phyloP scores from a whole-genome alignment of 352 stramenopile genomes.

The Phytophthora aleatoria region DNA sequence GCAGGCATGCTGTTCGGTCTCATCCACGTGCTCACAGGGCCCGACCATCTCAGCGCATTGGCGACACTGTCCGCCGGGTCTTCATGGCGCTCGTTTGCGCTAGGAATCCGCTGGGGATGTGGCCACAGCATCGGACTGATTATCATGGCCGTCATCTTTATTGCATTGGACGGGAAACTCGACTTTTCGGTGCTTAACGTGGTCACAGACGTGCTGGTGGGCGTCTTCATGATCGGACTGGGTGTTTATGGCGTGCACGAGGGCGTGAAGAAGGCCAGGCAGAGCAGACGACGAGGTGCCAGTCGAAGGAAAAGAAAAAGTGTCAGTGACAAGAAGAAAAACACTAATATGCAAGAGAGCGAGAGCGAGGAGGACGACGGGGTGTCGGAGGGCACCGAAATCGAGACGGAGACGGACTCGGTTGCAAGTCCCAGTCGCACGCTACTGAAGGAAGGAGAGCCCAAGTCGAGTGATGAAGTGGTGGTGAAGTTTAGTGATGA shows the following conservation, averaged over 20 bases:
- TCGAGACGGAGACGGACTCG: slow-evolving; percentile 44
- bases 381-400: slow-evolving; percentile 40
- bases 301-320: slow-evolving; percentile 31
- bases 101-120: slow-evolving; percentile 90
- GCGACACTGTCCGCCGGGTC: slow-evolving; percentile 81
- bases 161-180: slow-evolving; percentile 56
- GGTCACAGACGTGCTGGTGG: slow-evolving; percentile 67
- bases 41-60: slow-evolving; percentile 88
- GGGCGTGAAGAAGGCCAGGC: slow-evolving; percentile 56
- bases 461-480: slow-evolving; percentile 18
- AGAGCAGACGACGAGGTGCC: slow-evolving; percentile 24
- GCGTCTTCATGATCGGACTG: slow-evolving; percentile 66
- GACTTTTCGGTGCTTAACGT: slow-evolving; percentile 62
- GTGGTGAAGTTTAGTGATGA: slow-evolving; percentile 28
- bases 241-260: slow-evolving; percentile 73
- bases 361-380: slow-evolving; percentile 26
- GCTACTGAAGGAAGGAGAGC: slow-evolving; percentile 15
- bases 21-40: slow-evolving; percentile 71
- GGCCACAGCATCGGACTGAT: slow-evolving; percentile 88
- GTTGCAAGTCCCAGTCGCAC: slow-evolving; percentile 24
- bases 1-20: slow-evolving; percentile 69
- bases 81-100: slow-evolving; percentile 74
- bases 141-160: slow-evolving; percentile 70
- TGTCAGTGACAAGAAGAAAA: slow-evolving; percentile 14
- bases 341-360: slow-evolving; percentile 11